These are phyloP conservation scores for Paramecium primaurelia DNA, from an alignment of 73 alveolate genomes.

Conservation along the genomic window DNA sequence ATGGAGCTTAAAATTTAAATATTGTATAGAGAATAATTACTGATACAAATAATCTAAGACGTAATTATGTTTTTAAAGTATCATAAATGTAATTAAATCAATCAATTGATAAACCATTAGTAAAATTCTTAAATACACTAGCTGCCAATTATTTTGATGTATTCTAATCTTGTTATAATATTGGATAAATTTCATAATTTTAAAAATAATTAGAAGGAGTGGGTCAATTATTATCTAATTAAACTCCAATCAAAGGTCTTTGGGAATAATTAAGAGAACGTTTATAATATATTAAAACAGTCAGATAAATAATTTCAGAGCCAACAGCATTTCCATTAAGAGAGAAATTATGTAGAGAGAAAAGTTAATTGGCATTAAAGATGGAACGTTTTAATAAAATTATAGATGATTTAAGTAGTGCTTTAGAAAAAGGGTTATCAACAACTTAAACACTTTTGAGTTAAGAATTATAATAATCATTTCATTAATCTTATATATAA, in stretches of 20 bases:
- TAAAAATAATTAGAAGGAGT: background rate
- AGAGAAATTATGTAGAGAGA: constrained; percentile 30
- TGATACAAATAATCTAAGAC: background rate
- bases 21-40: background rate
- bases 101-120: background rate
- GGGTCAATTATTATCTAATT: background rate
- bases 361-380: background rate
- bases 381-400: background rate
- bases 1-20: background rate
- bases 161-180: background rate
- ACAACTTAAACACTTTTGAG: background rate
- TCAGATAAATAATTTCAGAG: background rate
- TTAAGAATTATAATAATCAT: background rate
- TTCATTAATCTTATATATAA: background rate
- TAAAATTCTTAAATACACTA: constrained; percentile 5
- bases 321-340: background rate
- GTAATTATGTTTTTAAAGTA: background rate
- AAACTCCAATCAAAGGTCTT: background rate
- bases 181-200: background rate
- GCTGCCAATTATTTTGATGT: constrained; percentile 14
- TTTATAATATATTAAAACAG: background rate
- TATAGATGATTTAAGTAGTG: background rate
- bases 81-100: background rate
- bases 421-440: background rate
- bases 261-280: background rate